Conservation (phyloP, 306 rosid species). For the Malus fusca region DNA sequence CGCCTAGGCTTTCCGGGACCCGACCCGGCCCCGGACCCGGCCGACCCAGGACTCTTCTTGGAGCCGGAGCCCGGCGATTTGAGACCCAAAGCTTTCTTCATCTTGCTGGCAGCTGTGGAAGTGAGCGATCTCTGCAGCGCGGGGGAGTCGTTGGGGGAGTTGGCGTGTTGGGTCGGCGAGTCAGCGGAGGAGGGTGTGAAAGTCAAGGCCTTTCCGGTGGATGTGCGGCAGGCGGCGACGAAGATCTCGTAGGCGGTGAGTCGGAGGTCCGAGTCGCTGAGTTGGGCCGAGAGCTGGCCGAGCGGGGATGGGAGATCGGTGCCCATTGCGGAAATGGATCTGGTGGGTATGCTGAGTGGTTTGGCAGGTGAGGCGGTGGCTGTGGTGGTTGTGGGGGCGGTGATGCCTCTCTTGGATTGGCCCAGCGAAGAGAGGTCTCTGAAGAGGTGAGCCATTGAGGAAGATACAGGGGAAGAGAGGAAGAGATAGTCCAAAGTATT, state of each 20-base stretch:
- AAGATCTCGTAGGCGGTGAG: slow-evolving; percentile 95
- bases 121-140: slow-evolving; percentile 85
- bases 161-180: slow-evolving; percentile 43
- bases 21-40: slow-evolving; percentile 23
- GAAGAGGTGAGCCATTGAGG: slow-evolving; percentile 81
- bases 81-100: slow-evolving; percentile 90
- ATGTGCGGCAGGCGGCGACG: slow-evolving; percentile 86
- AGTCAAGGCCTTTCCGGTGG: slow-evolving; percentile 66
- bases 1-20: slow-evolving; percentile 55
- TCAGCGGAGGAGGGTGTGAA: slow-evolving; percentile 33
- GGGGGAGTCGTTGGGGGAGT: slow-evolving; percentile 40
- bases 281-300: slow-evolving; percentile 56
- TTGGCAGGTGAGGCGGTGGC: slow-evolving; percentile 11
- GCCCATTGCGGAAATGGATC: slow-evolving; percentile 18
- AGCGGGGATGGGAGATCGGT: slow-evolving; percentile 80
- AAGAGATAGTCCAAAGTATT: not conserved
- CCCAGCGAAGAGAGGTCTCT: slow-evolving; percentile 81
- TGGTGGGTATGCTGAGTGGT: slow-evolving; percentile 24
- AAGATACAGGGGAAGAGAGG: not conserved
- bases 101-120: slow-evolving; percentile 91
- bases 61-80: slow-evolving; percentile 89
- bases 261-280: slow-evolving; percentile 72
- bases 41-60: slow-evolving; percentile 72
- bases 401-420: slow-evolving; percentile 69
- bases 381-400: slow-evolving; percentile 10